phyloP scores from a whole-genome alignment of 148 eudicot species.

The Limonium bicolor region DNA sequence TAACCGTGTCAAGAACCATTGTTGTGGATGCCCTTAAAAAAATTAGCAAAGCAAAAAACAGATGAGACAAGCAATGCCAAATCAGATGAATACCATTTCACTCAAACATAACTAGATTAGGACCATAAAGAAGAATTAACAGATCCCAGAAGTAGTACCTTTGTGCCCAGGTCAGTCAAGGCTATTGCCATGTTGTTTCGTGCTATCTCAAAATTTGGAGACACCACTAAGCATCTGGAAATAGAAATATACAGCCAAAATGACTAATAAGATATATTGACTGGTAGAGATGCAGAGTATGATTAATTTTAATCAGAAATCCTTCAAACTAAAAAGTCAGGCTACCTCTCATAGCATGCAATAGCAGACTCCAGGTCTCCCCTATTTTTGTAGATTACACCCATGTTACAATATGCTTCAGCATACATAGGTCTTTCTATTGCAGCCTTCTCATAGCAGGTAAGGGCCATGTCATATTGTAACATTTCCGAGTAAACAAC shows the following conservation, averaged over 20 bases:
- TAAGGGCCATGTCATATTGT: slow-evolving; percentile 93
- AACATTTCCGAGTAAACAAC: slow-evolving; percentile 98
- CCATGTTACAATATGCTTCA: slow-evolving; percentile 99
- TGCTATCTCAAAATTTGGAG: slow-evolving; percentile 98
- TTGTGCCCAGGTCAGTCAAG: slow-evolving; percentile 93
- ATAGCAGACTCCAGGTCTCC: slow-evolving; percentile 95
- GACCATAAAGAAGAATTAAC: no score
- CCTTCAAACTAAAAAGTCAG: not conserved
- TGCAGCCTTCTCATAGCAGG: slow-evolving; percentile 94
- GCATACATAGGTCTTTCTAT: slow-evolving; percentile 97
- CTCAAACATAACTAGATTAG: slow-evolving; percentile 1
- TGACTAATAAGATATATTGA: not conserved
- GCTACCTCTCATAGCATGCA: slow-evolving; percentile 93
- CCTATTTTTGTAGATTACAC: slow-evolving; percentile 89
- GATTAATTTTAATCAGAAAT: no score
- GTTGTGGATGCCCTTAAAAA: no score
- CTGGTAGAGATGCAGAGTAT: not conserved
- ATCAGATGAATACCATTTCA: no score
- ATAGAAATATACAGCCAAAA: slow-evolving; percentile 5
- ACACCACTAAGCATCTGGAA: slow-evolving; percentile 88
- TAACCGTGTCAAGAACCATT: no score
- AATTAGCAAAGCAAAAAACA: no score
- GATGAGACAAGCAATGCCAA: no score
- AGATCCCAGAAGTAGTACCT: no score
- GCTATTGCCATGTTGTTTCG: slow-evolving; percentile 99